phyloP scores from a whole-genome alignment of 1,284 basidiomycete species.

The Porogramme epimiltina region DNA sequence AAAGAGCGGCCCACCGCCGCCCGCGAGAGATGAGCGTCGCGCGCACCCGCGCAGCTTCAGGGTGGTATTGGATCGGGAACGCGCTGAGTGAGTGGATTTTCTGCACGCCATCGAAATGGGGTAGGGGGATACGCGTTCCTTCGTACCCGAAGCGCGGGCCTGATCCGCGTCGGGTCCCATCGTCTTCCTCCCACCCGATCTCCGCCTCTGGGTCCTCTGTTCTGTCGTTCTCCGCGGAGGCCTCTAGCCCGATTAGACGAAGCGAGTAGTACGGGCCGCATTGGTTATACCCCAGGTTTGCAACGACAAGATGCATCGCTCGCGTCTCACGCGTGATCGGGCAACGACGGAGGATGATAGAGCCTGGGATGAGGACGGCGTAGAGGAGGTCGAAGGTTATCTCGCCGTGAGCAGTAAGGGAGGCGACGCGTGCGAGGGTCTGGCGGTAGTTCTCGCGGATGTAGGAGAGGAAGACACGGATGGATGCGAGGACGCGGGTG shows the following conservation, averaged over 20 bases:
- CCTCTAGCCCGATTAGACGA: too few relatives aligned
- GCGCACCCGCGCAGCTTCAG: conserved; percentile 38
- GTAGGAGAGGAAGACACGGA: conserved; percentile 38
- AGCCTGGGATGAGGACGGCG: conserved; percentile 18
- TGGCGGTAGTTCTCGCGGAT: conserved; percentile 50
- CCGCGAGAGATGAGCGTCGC: conserved; percentile 45
- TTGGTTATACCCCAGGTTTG: conserved; percentile 30
- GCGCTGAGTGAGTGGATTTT: conserved; percentile 50
- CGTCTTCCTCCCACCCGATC: too few relatives aligned
- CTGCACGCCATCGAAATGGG: conserved; percentile 46
- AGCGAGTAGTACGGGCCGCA: conserved; percentile 30
- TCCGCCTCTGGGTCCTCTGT: too few relatives aligned
- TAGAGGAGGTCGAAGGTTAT: conserved; percentile 58
- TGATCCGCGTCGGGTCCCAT: too few relatives aligned
- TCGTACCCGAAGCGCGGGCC: conserved; percentile 37
- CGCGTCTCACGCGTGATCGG: conserved; percentile 40
- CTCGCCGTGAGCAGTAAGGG: conserved; percentile 50
- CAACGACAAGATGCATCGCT: conserved; percentile 44
- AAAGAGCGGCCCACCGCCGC: conserved; percentile 50
- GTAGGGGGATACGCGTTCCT: conserved; percentile 39
- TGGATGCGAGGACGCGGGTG: conserved; percentile 39
- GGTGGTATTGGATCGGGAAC: conserved; percentile 54
- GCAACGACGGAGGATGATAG: conserved; percentile 11
- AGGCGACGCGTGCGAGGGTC: conserved; percentile 46
- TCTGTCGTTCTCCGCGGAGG: too few relatives aligned